Evolutionary conservation across 106 monocot genomes (phyloP).

Genomic region (Dactylorhiza incarnata): DNA sequence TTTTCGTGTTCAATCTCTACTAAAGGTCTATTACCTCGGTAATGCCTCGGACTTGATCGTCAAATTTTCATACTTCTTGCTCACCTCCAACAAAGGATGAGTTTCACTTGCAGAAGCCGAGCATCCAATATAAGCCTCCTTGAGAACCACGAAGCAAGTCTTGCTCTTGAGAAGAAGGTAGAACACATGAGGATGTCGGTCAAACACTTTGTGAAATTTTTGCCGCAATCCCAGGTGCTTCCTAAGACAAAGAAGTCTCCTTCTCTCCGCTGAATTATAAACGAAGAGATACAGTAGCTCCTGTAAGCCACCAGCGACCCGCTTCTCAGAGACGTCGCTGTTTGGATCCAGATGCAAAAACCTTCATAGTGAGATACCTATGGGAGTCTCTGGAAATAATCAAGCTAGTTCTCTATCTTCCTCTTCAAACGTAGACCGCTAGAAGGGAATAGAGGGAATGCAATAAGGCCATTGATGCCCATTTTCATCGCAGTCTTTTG

Average conservation of each 20-base stretch:
- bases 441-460: conserved; percentile 63
- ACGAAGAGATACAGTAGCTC: conserved; percentile 64
- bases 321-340: conserved; percentile 55
- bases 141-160: conserved; percentile 83
- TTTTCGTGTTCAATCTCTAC: background rate
- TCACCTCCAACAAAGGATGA: conserved; percentile 52
- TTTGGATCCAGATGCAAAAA: conserved; percentile 24
- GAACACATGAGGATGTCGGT: conserved; percentile 58
- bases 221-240: conserved; percentile 63
- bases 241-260: conserved; percentile 57
- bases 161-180: conserved; percentile 80
- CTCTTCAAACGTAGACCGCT: conserved; percentile 68
- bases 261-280: conserved; percentile 66
- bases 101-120: conserved; percentile 29
- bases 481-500: conserved; percentile 28
- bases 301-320: conserved; percentile 59
- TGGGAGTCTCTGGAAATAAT: conserved; percentile 48
- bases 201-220: conserved; percentile 45
- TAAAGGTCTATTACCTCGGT: conserved; percentile 30
- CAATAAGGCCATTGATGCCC: background rate
- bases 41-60: conserved; percentile 51
- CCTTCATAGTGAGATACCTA: conserved; percentile 72
- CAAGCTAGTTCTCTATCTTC: conserved; percentile 61
- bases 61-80: conserved; percentile 56
- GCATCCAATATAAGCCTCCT: conserved; percentile 50